Evolutionary conservation across 805 yeast genomes (phyloP).

Genomic region (Blastobotrys robertii): DNA sequence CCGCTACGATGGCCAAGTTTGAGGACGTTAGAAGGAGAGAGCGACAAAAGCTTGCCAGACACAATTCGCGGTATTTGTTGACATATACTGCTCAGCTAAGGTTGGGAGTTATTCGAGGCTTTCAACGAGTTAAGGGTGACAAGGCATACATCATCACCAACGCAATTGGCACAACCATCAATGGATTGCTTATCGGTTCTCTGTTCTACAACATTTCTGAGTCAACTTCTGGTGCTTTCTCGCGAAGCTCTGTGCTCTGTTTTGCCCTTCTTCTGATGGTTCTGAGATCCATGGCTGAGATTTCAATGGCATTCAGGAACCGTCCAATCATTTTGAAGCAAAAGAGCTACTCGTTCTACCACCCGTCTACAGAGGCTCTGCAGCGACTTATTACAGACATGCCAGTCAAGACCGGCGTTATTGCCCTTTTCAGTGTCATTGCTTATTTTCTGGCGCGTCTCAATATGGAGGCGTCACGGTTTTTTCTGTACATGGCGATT

Average conservation of each 20-base stretch:
- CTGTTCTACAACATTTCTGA: slow-evolving; percentile 45
- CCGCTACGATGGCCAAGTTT: slow-evolving; percentile 30
- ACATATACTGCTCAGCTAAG: slow-evolving; percentile 40
- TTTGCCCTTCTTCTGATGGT: slow-evolving; percentile 54
- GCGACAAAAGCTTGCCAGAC: slow-evolving; percentile 30
- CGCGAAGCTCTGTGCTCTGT: slow-evolving; percentile 55
- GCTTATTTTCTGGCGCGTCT: slow-evolving; percentile 49
- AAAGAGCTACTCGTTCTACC: slow-evolving; percentile 58
- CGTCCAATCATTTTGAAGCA: slow-evolving; percentile 62
- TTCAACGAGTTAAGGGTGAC: slow-evolving; percentile 49
- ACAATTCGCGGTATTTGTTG: slow-evolving; percentile 35
- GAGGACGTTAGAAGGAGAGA: slow-evolving; percentile 30
- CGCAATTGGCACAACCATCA: slow-evolving; percentile 39
- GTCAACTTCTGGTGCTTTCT: slow-evolving; percentile 46
- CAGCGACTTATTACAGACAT: slow-evolving; percentile 51
- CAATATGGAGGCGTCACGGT: slow-evolving; percentile 40
- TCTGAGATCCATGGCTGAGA: slow-evolving; percentile 49
- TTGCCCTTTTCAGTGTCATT: slow-evolving; percentile 37
- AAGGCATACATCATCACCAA: slow-evolving; percentile 39
- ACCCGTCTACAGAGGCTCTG: slow-evolving; percentile 65
- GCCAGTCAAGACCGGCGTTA: slow-evolving; percentile 46
- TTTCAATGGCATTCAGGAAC: slow-evolving; percentile 36
- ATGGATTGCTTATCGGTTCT: slow-evolving; percentile 54
- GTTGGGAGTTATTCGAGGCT: slow-evolving; percentile 41
- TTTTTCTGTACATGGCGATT: slow-evolving; percentile 42